phyloP scores from a whole-genome alignment of 805 yeast genomes.

The Torulaspora indica region DNA sequence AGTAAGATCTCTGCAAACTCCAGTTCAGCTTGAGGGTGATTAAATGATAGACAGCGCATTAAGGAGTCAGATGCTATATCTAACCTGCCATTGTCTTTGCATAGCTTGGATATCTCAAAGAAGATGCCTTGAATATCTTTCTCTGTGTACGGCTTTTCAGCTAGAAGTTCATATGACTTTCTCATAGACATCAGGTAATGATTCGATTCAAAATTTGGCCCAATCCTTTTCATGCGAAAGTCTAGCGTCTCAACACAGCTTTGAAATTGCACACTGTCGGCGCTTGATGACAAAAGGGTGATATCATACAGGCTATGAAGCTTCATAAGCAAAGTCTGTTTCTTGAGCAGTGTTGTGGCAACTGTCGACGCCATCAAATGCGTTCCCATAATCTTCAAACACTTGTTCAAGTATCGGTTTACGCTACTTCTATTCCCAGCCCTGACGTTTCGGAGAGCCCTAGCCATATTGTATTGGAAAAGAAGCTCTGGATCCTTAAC shows the following conservation, averaged over 20 bases:
- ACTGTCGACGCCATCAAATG: slow-evolving; percentile 47
- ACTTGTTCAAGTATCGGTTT: slow-evolving; percentile 42
- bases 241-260: slow-evolving; percentile 20
- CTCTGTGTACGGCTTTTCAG: slow-evolving; percentile 19
- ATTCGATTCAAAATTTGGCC: slow-evolving; percentile 54
- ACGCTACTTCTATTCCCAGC: slow-evolving; percentile 36
- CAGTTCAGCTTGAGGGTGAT: slow-evolving; percentile 48
- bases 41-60: slow-evolving; percentile 42
- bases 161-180: slow-evolving; percentile 42
- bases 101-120: slow-evolving; percentile 55
- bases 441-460: slow-evolving; percentile 48
- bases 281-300: slow-evolving; percentile 36
- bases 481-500: slow-evolving; percentile 49
- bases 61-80: slow-evolving; percentile 69
- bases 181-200: slow-evolving; percentile 58
- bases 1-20: slow-evolving; percentile 81
- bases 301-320: slow-evolving; percentile 62
- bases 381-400: slow-evolving; percentile 56
- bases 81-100: slow-evolving; percentile 62
- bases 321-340: slow-evolving; percentile 45
- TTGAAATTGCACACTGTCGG: slow-evolving; percentile 15
- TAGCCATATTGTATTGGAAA: slow-evolving; percentile 62
- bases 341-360: slow-evolving; percentile 48
- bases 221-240: slow-evolving; percentile 34
- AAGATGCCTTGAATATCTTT: slow-evolving; percentile 47